Base-by-base conservation (phyloP, 169 alveolate species). In the Babesia ovata region DNA sequence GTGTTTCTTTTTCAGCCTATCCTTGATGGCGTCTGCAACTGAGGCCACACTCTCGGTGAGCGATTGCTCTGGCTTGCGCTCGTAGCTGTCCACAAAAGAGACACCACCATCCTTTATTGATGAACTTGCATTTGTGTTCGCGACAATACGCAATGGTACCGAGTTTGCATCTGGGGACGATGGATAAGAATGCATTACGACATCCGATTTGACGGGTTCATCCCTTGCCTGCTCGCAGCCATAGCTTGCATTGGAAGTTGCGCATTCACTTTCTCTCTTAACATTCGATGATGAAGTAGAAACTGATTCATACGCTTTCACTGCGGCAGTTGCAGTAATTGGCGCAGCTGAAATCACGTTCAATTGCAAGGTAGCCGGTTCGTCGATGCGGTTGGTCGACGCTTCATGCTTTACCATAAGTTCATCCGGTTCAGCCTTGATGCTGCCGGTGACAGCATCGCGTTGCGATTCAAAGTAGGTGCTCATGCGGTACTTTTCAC, bases 21-120 rank as follows among this genome's bases (percentile, higher is more conserved):
- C 73, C 77, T 53, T 57, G n/a, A 71, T 54, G 21, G 52, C 39
- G 14, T 52, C 22, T 17, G 53, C 49, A 14, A 63, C 24, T n/a
- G 84, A 53, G 29, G 50, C 29, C 19, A 63, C 53, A 4, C 65
- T 28, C 1, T 70, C 63, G 54, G 36, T 33, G 57, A 21, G 33
- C 6, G 39, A 33, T 2, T 33, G 39, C 39, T 33, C 10, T 2
- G 39, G 6, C 39, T 33, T 33, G 39, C 10, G 39, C 39, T 33
- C 39, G 39, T 33, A 33, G 13, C 21, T 48, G 11, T 16, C 26
- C 49, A 21, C 22, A 63, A 14, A 22, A 28, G 74, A 42, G 22
- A 29, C 58, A n/a, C 60, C 42, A n/a, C 63, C 85, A 19, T 57
- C 75, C 28, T 66, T 65, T 4, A 76, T 52, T 11, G 86, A 54